These are phyloP conservation scores for Pseudogymnoascus sp. DNA, from an alignment of 2,329 filamentous ascomycete genomes.

Conservation along the genomic window DNA sequence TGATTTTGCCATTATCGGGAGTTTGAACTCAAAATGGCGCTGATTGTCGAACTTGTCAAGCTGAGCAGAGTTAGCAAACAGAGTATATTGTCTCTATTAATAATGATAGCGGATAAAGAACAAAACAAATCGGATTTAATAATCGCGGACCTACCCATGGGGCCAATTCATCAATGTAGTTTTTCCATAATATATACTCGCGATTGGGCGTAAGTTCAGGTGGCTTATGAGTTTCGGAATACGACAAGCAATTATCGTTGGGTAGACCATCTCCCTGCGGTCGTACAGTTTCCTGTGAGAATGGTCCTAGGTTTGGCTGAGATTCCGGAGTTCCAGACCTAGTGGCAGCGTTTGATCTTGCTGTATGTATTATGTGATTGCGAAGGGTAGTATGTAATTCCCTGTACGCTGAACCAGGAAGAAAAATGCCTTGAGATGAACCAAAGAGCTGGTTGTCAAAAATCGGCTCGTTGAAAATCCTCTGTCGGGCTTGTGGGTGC, in stretches of 20 bases:
- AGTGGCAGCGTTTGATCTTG: slow-evolving; percentile 35
- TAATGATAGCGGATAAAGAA: too few species aligned
- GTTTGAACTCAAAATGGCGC: slow-evolving; percentile 41
- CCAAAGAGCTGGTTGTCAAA: slow-evolving; percentile 15
- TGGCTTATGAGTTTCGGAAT: slow-evolving; percentile 19
- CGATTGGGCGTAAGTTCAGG: slow-evolving; percentile 27
- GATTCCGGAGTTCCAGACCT: slow-evolving; percentile 23
- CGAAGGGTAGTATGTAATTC: slow-evolving; percentile 40
- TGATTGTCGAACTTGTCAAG: slow-evolving; percentile 48
- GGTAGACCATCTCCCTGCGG: slow-evolving; percentile 10
- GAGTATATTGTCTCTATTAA: too few species aligned
- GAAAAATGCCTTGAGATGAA: slow-evolving; percentile 35
- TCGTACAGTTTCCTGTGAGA: not conserved
- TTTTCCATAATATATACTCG: slow-evolving; percentile 34
- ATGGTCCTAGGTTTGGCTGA: slow-evolving; percentile 15
- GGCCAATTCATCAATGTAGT: slow-evolving; percentile 37
- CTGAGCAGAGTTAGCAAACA: slow-evolving; percentile 21
- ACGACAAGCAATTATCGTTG: slow-evolving; percentile 11
- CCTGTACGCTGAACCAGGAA: slow-evolving; percentile 42
- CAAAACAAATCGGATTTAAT: too few species aligned
- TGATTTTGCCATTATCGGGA: slow-evolving; percentile 41
- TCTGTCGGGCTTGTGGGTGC: not conserved
- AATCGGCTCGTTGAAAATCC: not conserved
- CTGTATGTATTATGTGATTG: slow-evolving; percentile 40
- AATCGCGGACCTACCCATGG: slow-evolving; percentile 27